Percentiles rank a stretch among this genome's conserved stretches.
These are phyloP conservation scores for Blastomyces percursus DNA, from an alignment of 2,329 filamentous ascomycete species.

Conservation along the genomic window DNA sequence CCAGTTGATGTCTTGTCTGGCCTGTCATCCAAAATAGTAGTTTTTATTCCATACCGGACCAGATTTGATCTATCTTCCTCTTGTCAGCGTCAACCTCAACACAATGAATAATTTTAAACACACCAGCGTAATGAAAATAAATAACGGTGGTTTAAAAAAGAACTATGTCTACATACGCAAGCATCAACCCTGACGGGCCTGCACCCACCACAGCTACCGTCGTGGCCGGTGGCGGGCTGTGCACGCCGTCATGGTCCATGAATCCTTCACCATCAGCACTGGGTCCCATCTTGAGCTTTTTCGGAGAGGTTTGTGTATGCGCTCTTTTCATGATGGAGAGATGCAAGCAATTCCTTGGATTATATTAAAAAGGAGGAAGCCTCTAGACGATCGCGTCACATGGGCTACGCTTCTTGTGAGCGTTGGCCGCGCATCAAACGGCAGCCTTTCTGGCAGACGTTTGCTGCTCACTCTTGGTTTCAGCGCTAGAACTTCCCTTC, in stretches of 20 bases:
- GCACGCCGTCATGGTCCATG: conserved; percentile 10
- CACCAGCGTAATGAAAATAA: not conserved
- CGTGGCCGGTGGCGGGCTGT: conserved; percentile 14
- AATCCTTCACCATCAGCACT: conserved; percentile 22
- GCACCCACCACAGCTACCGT: conserved; percentile 38
- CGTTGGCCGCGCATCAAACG: not conserved
- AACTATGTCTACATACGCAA: conserved; percentile 24
- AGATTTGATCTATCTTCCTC: conserved; percentile 44
- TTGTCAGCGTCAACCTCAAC: conserved; percentile 17
- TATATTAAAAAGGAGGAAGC: not conserved
- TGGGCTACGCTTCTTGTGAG: not conserved
- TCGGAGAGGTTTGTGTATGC: conserved; percentile 11
- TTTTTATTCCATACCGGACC: conserved; percentile 38
- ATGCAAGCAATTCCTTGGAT: not conserved
- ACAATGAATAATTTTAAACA: not conserved
- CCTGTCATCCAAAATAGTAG: conserved; percentile 43
- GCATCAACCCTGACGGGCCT: conserved; percentile 36
- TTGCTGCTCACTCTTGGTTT: not conserved
- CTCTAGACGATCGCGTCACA: not conserved
- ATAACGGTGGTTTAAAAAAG: not conserved
- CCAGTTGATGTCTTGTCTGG: conserved; percentile 57
- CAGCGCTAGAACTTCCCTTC: not conserved
- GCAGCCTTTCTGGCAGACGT: not conserved
- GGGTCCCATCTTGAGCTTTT: conserved; percentile 20
- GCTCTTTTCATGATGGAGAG: conserved; percentile 14